Conservation (phyloP, 441 rosid genomes). For the Erysimum cheiri region DNA sequence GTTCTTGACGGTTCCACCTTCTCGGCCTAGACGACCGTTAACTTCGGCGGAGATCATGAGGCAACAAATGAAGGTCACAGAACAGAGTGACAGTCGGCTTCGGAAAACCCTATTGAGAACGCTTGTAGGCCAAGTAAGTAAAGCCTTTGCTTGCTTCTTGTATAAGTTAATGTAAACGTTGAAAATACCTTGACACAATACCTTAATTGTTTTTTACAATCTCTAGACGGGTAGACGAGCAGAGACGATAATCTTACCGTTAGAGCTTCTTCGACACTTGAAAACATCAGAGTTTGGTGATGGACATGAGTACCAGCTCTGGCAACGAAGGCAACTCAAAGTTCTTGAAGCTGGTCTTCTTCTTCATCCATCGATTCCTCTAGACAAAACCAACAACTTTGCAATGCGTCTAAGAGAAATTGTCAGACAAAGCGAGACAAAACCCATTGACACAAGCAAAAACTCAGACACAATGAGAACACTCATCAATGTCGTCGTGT, state of each 20-base stretch:
- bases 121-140: slow-evolving; percentile 90
- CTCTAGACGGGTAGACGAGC: slow-evolving; percentile 73
- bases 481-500: slow-evolving; percentile 68
- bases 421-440: slow-evolving; percentile 56
- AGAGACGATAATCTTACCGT: slow-evolving; percentile 86
- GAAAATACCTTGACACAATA: background rate
- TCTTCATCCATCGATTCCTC: slow-evolving; percentile 68
- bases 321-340: slow-evolving; percentile 90
- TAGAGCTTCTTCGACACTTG: slow-evolving; percentile 90
- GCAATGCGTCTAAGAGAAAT: slow-evolving; percentile 70
- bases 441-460: slow-evolving; percentile 67
- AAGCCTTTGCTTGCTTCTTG: slow-evolving; percentile 1
- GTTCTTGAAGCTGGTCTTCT: slow-evolving; percentile 81
- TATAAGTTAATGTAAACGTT: slow-evolving; percentile 19
- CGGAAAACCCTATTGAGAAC: slow-evolving; percentile 91
- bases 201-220: background rate
- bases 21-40: slow-evolving; percentile 72
- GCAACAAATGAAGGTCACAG: slow-evolving; percentile 87
- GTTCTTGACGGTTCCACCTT: slow-evolving; percentile 50
- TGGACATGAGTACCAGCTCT: slow-evolving; percentile 69
- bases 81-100: slow-evolving; percentile 80
- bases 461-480: slow-evolving; percentile 79
- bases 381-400: slow-evolving; percentile 67
- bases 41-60: slow-evolving; percentile 97
- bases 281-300: slow-evolving; percentile 83